Evolutionary conservation across 208 protist species (phyloP).

Genomic region (Crithidia expoeki): DNA sequence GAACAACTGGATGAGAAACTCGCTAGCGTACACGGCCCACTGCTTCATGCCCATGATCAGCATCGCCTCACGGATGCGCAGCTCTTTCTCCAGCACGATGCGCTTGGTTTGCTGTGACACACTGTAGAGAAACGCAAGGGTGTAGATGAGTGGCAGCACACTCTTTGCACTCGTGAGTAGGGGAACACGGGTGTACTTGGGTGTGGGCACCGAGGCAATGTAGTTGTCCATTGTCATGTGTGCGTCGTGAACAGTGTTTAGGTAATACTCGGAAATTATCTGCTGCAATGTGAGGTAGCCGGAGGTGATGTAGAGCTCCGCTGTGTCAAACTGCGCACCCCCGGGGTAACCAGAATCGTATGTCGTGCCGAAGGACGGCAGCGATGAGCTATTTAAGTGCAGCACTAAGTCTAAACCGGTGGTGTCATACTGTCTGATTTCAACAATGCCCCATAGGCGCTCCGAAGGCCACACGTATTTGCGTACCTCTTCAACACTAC

Average conservation of each 20-base stretch:
- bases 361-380: slow-evolving; percentile 45
- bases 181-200: slow-evolving; percentile 37
- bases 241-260: slow-evolving; percentile 27
- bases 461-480: neutral
- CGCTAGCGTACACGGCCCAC: slow-evolving; percentile 49
- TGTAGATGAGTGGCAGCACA: slow-evolving; percentile 58
- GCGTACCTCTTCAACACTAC: neutral
- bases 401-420: slow-evolving; percentile 22
- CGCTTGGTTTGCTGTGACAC: slow-evolving; percentile 69
- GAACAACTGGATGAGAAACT: slow-evolving; percentile 52
- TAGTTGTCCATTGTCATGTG: slow-evolving; percentile 37
- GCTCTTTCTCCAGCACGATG: slow-evolving; percentile 82
- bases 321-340: slow-evolving; percentile 25
- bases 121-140: slow-evolving; percentile 71
- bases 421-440: slow-evolving; percentile 2
- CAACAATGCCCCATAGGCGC: slow-evolving; percentile 22
- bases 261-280: slow-evolving; percentile 38
- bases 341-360: slow-evolving; percentile 24
- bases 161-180: slow-evolving; percentile 48
- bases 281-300: slow-evolving; percentile 50
- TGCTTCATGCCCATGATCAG: slow-evolving; percentile 82
- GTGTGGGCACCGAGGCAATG: slow-evolving; percentile 38
- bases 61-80: slow-evolving; percentile 75
- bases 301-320: slow-evolving; percentile 21
- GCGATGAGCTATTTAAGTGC: slow-evolving; percentile 44